phyloP scores from a whole-genome alignment of 1,284 basidiomycete genomes.

The Peniophora sp. region DNA sequence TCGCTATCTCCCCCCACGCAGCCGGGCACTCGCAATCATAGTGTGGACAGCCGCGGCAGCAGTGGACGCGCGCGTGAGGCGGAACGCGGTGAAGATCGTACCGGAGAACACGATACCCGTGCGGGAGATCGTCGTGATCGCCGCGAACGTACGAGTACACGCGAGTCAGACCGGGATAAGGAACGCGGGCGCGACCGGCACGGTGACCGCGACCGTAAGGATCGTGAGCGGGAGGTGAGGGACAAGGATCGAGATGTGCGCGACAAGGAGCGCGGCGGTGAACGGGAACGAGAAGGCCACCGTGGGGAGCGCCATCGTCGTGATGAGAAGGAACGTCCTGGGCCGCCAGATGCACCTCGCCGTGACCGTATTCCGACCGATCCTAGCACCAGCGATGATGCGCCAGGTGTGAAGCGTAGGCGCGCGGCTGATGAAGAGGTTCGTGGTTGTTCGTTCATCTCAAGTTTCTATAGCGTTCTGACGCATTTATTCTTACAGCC shows the following conservation, averaged over 20 bases:
- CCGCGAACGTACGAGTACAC: slow-evolving; percentile 19
- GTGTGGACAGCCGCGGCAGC: slow-evolving; percentile 64
- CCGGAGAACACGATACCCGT: slow-evolving; percentile 32
- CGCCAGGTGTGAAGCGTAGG: slow-evolving; percentile 57
- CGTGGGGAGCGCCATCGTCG: slow-evolving; percentile 30
- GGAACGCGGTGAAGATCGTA: slow-evolving; percentile 42
- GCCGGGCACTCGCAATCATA: slow-evolving; percentile 63
- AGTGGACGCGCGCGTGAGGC: slow-evolving; percentile 48
- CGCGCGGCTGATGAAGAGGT: slow-evolving; percentile 64
- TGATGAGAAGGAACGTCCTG: slow-evolving; percentile 49
- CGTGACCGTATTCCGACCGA: slow-evolving; percentile 36
- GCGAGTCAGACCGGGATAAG: slow-evolving; percentile 30
- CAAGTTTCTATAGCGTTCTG: slow-evolving; percentile 4
- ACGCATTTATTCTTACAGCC: slow-evolving; percentile 30
- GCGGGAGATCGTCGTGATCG: slow-evolving; percentile 16
- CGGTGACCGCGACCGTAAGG: slow-evolving; percentile 25
- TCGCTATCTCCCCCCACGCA: slow-evolving; percentile 59
- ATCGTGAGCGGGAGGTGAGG: not conserved
- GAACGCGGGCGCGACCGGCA: slow-evolving; percentile 24
- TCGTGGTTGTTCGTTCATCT: slow-evolving; percentile 21
- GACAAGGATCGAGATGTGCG: slow-evolving; percentile 32
- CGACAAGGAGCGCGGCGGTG: slow-evolving; percentile 24
- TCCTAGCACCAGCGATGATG: slow-evolving; percentile 34
- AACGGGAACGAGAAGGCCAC: slow-evolving; percentile 32
- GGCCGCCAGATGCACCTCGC: slow-evolving; percentile 50